These are phyloP conservation scores for Clitopilus passeckerianus DNA, from an alignment of 768 basidiomycete genomes.

Conservation along the genomic window DNA sequence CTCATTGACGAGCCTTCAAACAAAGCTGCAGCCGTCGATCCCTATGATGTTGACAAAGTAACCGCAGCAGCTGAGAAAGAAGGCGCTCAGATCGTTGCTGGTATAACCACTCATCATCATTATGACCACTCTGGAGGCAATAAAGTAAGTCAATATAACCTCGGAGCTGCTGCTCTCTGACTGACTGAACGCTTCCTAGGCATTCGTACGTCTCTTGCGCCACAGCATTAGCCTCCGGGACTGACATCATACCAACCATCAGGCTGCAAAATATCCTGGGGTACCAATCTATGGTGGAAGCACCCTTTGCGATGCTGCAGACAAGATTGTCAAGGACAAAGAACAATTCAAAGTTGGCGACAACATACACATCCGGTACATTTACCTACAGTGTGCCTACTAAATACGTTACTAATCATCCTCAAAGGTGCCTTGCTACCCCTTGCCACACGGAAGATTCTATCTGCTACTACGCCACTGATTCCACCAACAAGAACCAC, in stretches of 20 bases:
- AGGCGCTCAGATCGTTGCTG: conserved; percentile 63
- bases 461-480: conserved; percentile 82
- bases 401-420: conserved; percentile 5
- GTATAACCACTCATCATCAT: conserved; percentile 91
- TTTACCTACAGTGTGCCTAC: conserved; percentile 1
- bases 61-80: conserved; percentile 53
- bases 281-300: conserved; percentile 81
- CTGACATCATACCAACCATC: conserved; percentile 6
- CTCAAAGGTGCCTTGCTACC: conserved; percentile 69
- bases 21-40: conserved; percentile 76
- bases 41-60: conserved; percentile 72
- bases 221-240: not conserved
- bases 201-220: conserved; percentile 39
- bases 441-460: conserved; percentile 97
- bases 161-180: not conserved
- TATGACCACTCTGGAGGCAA: conserved; percentile 88
- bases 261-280: conserved; percentile 39
- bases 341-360: conserved; percentile 75
- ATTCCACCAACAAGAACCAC: conserved; percentile 38
- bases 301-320: conserved; percentile 57
- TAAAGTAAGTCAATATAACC: conserved; percentile 37
- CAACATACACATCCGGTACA: conserved; percentile 54
- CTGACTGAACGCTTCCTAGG: conserved; percentile 21
- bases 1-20: conserved; percentile 65
- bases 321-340: conserved; percentile 73